Base-by-base conservation (phyloP, 441 rosid species). In the Jatropha multifida region DNA sequence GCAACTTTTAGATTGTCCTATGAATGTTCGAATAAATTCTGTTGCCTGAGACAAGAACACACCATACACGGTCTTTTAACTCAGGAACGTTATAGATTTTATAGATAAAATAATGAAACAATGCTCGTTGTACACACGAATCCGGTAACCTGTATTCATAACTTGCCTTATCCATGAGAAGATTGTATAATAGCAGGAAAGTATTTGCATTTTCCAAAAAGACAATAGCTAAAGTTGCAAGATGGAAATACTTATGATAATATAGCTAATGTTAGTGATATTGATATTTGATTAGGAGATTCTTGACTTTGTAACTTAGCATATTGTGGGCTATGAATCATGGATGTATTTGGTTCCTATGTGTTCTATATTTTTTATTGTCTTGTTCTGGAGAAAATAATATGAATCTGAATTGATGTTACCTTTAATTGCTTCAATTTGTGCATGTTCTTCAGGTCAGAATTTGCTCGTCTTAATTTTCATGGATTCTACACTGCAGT, bases 401-500 rank as follows among this genome's bases (percentile, higher is more conserved):
- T 27, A 9, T 20, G 32, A 32, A 32, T 32, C 67, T 13, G 40
- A n/a, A 59, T 15, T 6, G 51, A 41, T 56, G 11, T 63, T 46
- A 49, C 65, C 48, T 44, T 2, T 15, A 20, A 56, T 69, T 37
- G 15, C 72, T 73, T 77, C 59, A 41, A 12, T 74, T 80, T 76
- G 55, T 75, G 74, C 61, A 65, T 82, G 66, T 68, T 78, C 68
- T 83, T 54, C 86, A 96, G 99, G 87, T 96, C 99, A 46, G 89
- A 91, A 62, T 94, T 90, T 85, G 85, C 92, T 4, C 93, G 98
- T 40, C 84, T 96, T 65, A 86, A 96, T 85, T 96, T 89, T 80
- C 88, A 78, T 59, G 95, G 97, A 75, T 96, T 96, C 84, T 88
- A 88, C 84, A 86, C 98, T 32, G 76, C 87, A 78, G 93, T 91